Conservation (phyloP, 2,329 filamentous ascomycete genomes). For the Aspergillus awamori region DNA sequence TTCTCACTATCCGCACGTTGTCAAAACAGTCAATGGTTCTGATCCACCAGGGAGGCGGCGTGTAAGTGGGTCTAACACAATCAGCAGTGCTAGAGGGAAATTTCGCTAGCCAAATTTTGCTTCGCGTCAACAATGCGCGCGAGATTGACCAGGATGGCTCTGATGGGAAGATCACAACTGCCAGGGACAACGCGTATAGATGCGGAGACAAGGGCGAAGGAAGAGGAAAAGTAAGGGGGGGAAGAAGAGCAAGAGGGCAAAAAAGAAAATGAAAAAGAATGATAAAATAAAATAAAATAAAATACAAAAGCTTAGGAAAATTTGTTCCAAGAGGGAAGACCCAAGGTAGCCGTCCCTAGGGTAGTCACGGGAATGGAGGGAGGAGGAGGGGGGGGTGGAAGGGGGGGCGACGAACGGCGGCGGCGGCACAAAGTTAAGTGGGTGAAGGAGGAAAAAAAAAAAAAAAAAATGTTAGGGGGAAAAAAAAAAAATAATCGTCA, state of each 20-base stretch:
- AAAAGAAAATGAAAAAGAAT: conserved; percentile 20
- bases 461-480: conserved; percentile 11
- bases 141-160: conserved; percentile 26
- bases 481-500: conserved; percentile 12
- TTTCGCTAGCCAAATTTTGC: conserved; percentile 33
- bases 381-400: conserved; percentile 11
- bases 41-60: conserved; percentile 45
- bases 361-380: conserved; percentile 30
- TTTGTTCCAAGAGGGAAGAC: conserved; percentile 18
- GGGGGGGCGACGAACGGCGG: conserved; percentile 24
- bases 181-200: conserved; percentile 23
- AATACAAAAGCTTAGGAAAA: conserved; percentile 15
- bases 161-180: conserved; percentile 23
- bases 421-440: conserved; percentile 25
- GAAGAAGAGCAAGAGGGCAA: conserved; percentile 15
- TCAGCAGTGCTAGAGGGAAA: conserved; percentile 33
- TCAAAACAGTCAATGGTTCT: conserved; percentile 41
- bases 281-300: conserved; percentile 22
- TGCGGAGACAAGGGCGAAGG: conserved; percentile 14
- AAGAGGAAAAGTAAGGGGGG: conserved; percentile 22
- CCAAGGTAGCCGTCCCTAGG: conserved; percentile 23
- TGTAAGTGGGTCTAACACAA: conserved; percentile 44
- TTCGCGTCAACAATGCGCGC: conserved; percentile 40
- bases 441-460: conserved; percentile 14
- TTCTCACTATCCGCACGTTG: conserved; percentile 47